These are phyloP conservation scores for Trichoderma oligosporum DNA, from an alignment of 2,329 filamentous ascomycete species.

Conservation along the genomic window DNA sequence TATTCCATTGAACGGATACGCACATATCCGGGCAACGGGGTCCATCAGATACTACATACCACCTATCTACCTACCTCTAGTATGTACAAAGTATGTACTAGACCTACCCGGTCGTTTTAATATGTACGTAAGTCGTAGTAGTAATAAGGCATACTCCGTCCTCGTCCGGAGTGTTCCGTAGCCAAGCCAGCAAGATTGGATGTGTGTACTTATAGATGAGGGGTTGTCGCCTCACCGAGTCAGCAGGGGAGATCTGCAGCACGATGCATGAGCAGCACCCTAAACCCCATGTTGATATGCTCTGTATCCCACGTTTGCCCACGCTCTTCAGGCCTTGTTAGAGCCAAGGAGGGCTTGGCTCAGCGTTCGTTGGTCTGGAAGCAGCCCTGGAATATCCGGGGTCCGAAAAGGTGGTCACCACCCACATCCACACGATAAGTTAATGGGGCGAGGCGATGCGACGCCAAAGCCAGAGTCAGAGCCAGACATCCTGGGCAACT, in stretches of 20 bases:
- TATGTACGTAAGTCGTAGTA: too few species aligned
- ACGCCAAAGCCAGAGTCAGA: too few species aligned
- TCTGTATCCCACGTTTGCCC: slow-evolving; percentile 17
- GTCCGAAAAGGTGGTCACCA: slow-evolving; percentile 10
- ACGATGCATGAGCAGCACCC: slow-evolving; percentile 17
- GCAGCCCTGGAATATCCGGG: slow-evolving; percentile 16
- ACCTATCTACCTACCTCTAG: too few species aligned
- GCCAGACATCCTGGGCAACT: background rate
- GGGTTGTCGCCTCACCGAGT: slow-evolving; percentile 7
- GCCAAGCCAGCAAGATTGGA: background rate
- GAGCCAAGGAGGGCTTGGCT: slow-evolving; percentile 16
- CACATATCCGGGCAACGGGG: background rate
- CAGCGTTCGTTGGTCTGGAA: slow-evolving; percentile 16
- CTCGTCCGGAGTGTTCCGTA: too few species aligned
- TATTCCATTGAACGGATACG: slow-evolving; percentile 15
- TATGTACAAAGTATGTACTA: too few species aligned
- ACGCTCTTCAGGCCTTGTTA: slow-evolving; percentile 7
- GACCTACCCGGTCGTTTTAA: too few species aligned
- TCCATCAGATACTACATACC: too few species aligned
- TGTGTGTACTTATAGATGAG: slow-evolving; percentile 7
- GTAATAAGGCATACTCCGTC: background rate
- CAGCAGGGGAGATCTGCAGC: slow-evolving; percentile 20
- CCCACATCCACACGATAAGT: slow-evolving; percentile 7
- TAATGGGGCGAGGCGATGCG: slow-evolving; percentile 3
- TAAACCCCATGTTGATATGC: slow-evolving; percentile 6